Evolutionary conservation across 768 basidiomycete genomes (phyloP), one percentile per base, ranked within the genome.

Genomic region (Naganishia kalamii): DNA sequence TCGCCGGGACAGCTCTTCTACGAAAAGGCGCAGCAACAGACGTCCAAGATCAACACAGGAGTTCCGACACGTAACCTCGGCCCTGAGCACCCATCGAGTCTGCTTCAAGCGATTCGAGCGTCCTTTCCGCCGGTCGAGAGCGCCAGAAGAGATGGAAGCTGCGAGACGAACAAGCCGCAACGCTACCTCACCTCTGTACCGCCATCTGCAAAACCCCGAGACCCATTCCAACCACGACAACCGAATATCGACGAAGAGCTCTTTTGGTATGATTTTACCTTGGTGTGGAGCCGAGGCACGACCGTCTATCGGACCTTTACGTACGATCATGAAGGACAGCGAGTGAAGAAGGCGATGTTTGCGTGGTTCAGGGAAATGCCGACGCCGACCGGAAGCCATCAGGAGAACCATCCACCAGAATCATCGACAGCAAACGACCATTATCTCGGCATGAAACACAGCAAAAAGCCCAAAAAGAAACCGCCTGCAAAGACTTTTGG

Each of bases 231-330:
- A 8, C 51, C 46, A n/a, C 40, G 33, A 33, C 49, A 52, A 19
- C 41, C 41, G 23, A 30, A 51, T 30, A 52, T 62, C 12, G 72
- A 71, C 35, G 77, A 79, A 57, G 72, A 75, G 66, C 70, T 79
- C 3, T 73, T 69, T 7, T 79, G 78, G 78, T 74, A 59, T 7
- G 71, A 51, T 1, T 64, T 63, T 23, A 71, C 63, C 6, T 68
- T 78, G 29, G 67, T 78, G 12, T 79, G 77, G 76, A 73, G 70
- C 35, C 44, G 68, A 48, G 73, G 75, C 17, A 48, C 68, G 11
- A 49, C 74, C 48, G 44, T 79, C 8, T 71, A 70, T 37, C 65
- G 74, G 37, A 69, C 71, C 27, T 79, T 69, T 47, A 71, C 73
- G 6, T 78, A 73, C 51, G 70, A 72, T 0, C 59, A 67, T 6